These are phyloP conservation scores for Lichtheimia hyalospora DNA, from an alignment of 371 early-diverging fungal species.

Conservation along the genomic window DNA sequence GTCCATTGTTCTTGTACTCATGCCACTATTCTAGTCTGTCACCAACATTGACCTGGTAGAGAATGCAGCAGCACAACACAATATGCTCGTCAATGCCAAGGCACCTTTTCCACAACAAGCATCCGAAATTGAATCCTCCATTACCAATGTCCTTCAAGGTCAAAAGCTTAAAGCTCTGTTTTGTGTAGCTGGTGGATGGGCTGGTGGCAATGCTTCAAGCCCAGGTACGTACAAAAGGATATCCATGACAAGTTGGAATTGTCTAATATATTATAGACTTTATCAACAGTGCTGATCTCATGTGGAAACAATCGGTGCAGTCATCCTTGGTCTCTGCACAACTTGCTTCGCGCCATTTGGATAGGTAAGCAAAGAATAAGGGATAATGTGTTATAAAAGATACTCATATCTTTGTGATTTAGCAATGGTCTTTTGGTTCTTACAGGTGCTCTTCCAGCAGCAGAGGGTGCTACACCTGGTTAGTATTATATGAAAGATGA, in stretches of 20 bases:
- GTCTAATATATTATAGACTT: constrained; percentile 49
- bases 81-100: constrained; percentile 54
- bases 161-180: constrained; percentile 79
- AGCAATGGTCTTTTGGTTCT: constrained; percentile 80
- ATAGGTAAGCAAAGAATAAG: constrained; percentile 49
- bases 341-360: constrained; percentile 76
- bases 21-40: constrained; percentile 54
- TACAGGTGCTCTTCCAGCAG: constrained; percentile 83
- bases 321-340: constrained; percentile 83
- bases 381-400: neutral
- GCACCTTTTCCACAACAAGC: constrained; percentile 64
- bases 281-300: constrained; percentile 68
- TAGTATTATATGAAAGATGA: neutral
- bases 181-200: constrained; percentile 97
- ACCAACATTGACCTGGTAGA: constrained; percentile 75
- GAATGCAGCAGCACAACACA: constrained; percentile 75
- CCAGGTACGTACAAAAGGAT: constrained; percentile 43
- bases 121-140: constrained; percentile 38
- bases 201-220: constrained; percentile 86
- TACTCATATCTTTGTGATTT: neutral
- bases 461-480: constrained; percentile 69
- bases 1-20: neutral
- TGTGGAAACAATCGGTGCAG: constrained; percentile 81
- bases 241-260: neutral
- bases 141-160: constrained; percentile 33